A percentile compares a stretch with the other conserved stretches of the same genome.
Evolutionary conservation across 441 rosid genomes (phyloP).

Genomic region (Populus hybrid): DNA sequence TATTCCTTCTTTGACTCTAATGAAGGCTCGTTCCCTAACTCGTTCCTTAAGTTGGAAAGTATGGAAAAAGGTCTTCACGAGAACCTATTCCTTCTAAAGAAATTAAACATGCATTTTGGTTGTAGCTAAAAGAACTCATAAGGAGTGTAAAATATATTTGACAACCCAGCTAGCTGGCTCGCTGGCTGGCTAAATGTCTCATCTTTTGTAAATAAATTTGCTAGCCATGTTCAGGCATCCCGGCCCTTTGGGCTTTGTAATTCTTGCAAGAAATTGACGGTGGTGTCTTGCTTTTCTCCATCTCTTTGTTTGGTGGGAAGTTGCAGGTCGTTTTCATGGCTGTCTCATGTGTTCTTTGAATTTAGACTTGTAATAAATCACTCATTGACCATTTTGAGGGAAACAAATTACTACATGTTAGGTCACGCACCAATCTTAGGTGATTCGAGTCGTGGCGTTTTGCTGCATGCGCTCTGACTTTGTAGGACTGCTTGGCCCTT

Average conservation of each 20-base stretch:
- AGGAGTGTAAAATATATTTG: not conserved
- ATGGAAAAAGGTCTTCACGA: conserved; percentile 53
- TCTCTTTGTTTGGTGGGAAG: not conserved
- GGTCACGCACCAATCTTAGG: not conserved
- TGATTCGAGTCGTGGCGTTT: not conserved
- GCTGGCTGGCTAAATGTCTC: no score
- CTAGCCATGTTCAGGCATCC: not conserved
- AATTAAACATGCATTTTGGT: not conserved
- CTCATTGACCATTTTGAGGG: no score
- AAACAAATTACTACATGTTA: not conserved
- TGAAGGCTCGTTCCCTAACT: conserved; percentile 53
- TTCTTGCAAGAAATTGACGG: not conserved
- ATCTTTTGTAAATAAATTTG: not conserved
- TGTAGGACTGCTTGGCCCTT: no score
- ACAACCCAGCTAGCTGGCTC: not conserved
- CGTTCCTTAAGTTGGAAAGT: conserved; percentile 59
- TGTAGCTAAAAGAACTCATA: not conserved
- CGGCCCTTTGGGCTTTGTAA: not conserved
- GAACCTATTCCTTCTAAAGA: conserved; percentile 56
- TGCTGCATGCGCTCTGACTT: not conserved
- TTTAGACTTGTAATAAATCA: not conserved
- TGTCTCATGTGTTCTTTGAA: not conserved
- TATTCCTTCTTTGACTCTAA: conserved; percentile 31
- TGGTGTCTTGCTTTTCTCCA: not conserved
- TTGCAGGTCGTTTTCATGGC: not conserved